Base-by-base conservation (phyloP, 805 yeast genomes). In the Candida mattraensis region DNA sequence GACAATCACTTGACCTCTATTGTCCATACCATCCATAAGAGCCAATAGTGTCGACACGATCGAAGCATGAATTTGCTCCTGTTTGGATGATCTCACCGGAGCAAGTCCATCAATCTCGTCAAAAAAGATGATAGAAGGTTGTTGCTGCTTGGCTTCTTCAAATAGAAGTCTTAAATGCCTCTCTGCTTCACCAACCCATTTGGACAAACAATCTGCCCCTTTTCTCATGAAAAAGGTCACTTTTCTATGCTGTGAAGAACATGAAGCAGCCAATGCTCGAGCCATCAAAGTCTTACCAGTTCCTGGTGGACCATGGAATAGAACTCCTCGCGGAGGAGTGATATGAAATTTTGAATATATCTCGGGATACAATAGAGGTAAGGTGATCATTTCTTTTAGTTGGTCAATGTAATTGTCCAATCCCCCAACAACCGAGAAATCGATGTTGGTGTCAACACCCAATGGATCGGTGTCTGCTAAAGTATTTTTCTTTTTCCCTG, bases 171-270 rank as follows among this genome's bases (percentile, higher is more conserved):
- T 68, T 43, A 93, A 67, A 59, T 93, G 98, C 47, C 99, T 73
- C 63, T 93, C 99, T 5, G 98, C 98, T 61, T 93, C 99, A 53
- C 99, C 99, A 3, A 93, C 98, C 99, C 99, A 93, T 65, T 93
- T 93, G 28, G 96, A 86, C 50, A 93, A 67, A 56, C 95, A 85
- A 60, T 93, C 99, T 0, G 99, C 98, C 46, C 99, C 99, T 58
- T 93, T 93, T 44, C 99, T 69, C 99, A 93, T 93, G 63, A 88
- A 93, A 54, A 93, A 93, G 0, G 99, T 88, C 39, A 93, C 88
- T 48, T 93, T 91, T 42, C 83, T 70, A 10, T 81, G 80, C 12
- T 85, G 80, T 0, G 94, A 78, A 0, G 96, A 85, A 51, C 96
- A 88, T 47, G 95, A 85, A 0, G 98, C 93, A 2, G 99, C 99